Conservation (phyloP, 345 rosid species). For the Microthlaspi erraticum region DNA sequence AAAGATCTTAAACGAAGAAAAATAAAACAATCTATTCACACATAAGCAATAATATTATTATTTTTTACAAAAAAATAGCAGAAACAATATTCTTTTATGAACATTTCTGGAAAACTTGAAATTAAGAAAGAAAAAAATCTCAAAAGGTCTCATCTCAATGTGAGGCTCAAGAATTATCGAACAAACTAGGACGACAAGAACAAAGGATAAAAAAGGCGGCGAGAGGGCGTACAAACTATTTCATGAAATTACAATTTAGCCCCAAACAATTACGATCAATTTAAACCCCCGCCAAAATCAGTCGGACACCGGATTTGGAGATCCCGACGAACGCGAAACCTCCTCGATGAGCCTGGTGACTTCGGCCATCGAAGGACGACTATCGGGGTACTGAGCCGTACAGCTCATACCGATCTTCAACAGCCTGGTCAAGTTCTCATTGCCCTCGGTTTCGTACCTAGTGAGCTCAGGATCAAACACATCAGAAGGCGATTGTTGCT, state of each 20-base stretch:
- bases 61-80: constrained; percentile 34
- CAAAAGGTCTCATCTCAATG: constrained; percentile 39
- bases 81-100: constrained; percentile 19
- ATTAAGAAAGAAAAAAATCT: constrained; percentile 2
- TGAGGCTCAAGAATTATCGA: constrained; percentile 45
- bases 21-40: constrained; percentile 36
- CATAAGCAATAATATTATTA: constrained; percentile 26
- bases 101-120: constrained; percentile 23
- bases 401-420: constrained; percentile 83
- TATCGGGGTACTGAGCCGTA: constrained; percentile 72
- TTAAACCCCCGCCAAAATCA: constrained; percentile 30
- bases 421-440: constrained; percentile 70
- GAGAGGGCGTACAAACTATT: constrained; percentile 12
- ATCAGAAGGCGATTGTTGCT: constrained; percentile 66
- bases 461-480: constrained; percentile 85
- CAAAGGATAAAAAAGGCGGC: neutral
- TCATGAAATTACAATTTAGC: constrained; percentile 25
- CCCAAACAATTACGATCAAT: constrained; percentile 40
- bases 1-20: constrained; percentile 13
- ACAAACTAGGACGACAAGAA: constrained; percentile 27
- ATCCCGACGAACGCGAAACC: constrained; percentile 48
- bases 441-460: constrained; percentile 73
- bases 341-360: constrained; percentile 69
- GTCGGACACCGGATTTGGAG: constrained; percentile 37
- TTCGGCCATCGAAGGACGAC: constrained; percentile 82